phyloP scores from a whole-genome alignment of 2,329 filamentous ascomycete species.

The Coleophoma crateriformis region DNA sequence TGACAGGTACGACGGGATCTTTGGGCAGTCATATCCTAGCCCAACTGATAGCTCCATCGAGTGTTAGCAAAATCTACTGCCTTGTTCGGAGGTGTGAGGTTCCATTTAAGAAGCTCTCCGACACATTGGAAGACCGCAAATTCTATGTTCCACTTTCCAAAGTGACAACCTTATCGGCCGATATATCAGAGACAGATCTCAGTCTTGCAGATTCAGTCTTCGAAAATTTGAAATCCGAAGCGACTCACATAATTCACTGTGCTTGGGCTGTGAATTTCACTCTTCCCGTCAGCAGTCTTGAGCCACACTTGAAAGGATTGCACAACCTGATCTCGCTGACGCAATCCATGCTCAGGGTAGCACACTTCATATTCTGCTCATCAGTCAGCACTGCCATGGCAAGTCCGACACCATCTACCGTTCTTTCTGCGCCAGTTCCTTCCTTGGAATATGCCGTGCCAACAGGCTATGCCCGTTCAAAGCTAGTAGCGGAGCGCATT shows the following conservation, averaged over 20 bases:
- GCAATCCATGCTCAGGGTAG: conserved; percentile 20
- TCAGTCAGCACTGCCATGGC: conserved; percentile 28
- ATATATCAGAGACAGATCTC: conserved; percentile 32
- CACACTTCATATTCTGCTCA: conserved; percentile 30
- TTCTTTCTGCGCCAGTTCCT: conserved; percentile 28
- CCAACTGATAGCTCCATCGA: conserved; percentile 51
- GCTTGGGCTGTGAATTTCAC: conserved; percentile 54
- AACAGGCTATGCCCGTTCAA: conserved; percentile 45
- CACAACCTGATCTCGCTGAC: conserved; percentile 35
- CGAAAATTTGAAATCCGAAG: conserved; percentile 6
- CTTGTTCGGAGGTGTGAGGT: conserved; percentile 38
- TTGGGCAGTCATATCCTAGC: conserved; percentile 55
- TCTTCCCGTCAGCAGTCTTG: conserved; percentile 42
- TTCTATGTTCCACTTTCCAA: conserved; percentile 26
- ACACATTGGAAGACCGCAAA: conserved; percentile 26
- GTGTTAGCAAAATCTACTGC: conserved; percentile 46
- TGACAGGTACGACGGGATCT: conserved; percentile 63
- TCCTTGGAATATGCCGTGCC: conserved; percentile 29
- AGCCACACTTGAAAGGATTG: conserved; percentile 33
- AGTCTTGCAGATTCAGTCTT: conserved; percentile 28
- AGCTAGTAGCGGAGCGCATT: conserved; percentile 42
- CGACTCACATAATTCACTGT: conserved; percentile 42
- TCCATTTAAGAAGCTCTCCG: conserved; percentile 9
- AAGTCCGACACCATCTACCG: conserved; percentile 20
- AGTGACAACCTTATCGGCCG: conserved; percentile 30